Evolutionary conservation across 2,329 filamentous ascomycete genomes (phyloP).

Genomic region (Fusarium sp.): DNA sequence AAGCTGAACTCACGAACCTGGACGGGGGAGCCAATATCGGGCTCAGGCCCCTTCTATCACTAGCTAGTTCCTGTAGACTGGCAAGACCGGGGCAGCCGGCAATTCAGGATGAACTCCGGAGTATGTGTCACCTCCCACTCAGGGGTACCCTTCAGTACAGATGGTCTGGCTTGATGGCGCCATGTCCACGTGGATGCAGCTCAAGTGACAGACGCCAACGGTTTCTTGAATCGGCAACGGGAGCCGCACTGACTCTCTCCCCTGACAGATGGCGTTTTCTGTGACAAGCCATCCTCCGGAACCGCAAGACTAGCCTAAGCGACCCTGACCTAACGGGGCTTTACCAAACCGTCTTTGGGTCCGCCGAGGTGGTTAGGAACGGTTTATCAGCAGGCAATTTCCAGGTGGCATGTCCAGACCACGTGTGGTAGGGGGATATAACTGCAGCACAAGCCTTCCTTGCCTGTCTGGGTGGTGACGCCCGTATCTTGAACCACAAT

Average conservation of each 20-base stretch:
- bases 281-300: not conserved
- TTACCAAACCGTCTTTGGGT: slow-evolving; percentile 21
- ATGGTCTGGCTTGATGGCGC: not conserved
- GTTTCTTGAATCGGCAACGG: not conserved
- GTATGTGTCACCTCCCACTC: not conserved
- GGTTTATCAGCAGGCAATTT: not conserved
- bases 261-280: not conserved
- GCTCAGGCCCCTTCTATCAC: not conserved
- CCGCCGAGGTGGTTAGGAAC: not conserved
- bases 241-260: not conserved
- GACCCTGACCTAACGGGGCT: not conserved
- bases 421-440: slow-evolving; percentile 26
- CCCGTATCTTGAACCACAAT: not conserved
- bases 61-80: not conserved
- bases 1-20: not conserved
- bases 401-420: not conserved
- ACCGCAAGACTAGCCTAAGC: not conserved
- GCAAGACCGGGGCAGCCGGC: not conserved
- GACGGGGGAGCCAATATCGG: not conserved
- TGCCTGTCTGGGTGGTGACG: not conserved
- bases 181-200: not conserved
- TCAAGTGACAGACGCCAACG: not conserved
- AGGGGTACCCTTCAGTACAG: not conserved
- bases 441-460: slow-evolving; percentile 19
- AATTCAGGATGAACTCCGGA: not conserved